Conservation (phyloP, 257 asterid species). For the Orobanche coerulescens region DNA sequence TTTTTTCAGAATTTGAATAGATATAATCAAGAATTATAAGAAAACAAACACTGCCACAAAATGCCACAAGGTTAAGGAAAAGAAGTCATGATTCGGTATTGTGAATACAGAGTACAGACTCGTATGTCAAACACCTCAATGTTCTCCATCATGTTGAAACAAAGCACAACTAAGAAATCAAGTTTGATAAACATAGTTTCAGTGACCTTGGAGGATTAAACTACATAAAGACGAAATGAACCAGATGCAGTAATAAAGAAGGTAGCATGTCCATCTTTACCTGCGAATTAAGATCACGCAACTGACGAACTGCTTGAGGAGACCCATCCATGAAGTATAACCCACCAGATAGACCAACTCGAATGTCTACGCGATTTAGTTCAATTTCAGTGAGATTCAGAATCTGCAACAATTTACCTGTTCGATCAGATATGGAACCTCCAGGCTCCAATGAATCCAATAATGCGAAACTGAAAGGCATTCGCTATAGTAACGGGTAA, state of each 20-base stretch:
- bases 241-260: constrained; percentile 1
- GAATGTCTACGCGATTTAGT: constrained; percentile 69
- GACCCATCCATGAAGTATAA: constrained; percentile 91
- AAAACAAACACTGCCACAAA: background rate
- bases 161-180: background rate
- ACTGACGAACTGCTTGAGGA: constrained; percentile 84
- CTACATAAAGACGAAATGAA: constrained; percentile 4
- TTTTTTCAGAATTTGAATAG: background rate
- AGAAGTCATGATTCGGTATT: background rate
- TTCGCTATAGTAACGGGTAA: no score
- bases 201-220: background rate
- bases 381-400: constrained; percentile 82
- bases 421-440: background rate
- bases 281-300: constrained; percentile 73
- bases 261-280: constrained; percentile 28
- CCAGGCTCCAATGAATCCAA: constrained; percentile 1
- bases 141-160: background rate
- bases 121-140: background rate
- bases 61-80: background rate
- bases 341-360: constrained; percentile 91
- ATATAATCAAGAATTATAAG: background rate
- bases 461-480: background rate
- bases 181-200: background rate
- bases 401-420: constrained; percentile 42
- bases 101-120: background rate